Percentiles rank a stretch among this genome's conserved stretches.
These are phyloP conservation scores for Amanita exitialis DNA, from an alignment of 768 basidiomycete species.

Conservation along the genomic window DNA sequence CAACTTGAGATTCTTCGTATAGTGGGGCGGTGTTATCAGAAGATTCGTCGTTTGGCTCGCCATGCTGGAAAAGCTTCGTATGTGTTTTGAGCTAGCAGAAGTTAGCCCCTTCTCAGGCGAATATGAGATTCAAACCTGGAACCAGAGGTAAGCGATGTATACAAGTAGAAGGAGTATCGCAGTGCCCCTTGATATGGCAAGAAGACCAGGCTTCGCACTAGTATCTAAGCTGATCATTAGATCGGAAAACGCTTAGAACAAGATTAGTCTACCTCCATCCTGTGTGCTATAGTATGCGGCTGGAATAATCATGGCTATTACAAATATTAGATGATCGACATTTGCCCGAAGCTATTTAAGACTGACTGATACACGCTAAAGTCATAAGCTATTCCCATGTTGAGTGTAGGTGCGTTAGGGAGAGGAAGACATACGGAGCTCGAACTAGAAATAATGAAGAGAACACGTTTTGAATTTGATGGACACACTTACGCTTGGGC, in stretches of 20 bases:
- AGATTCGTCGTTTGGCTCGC: background rate
- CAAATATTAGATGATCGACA: background rate
- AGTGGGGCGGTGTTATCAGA: constrained; percentile 11
- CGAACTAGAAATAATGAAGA: constrained; percentile 23
- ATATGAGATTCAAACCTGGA: constrained; percentile 40
- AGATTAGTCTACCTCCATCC: constrained; percentile 4
- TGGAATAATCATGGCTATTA: constrained; percentile 71
- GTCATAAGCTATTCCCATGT: constrained; percentile 56
- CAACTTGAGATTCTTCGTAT: constrained; percentile 26
- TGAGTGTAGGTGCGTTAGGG: background rate
- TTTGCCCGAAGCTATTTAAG: background rate
- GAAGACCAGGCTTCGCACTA: constrained; percentile 35
- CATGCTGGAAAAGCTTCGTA: constrained; percentile 33
- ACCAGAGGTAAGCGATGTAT: constrained; percentile 66
- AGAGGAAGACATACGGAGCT: constrained; percentile 28
- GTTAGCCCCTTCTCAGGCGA: background rate
- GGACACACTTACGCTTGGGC: constrained; percentile 68
- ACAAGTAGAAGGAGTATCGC: constrained; percentile 64
- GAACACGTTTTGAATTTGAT: constrained; percentile 5
- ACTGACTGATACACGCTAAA: constrained; percentile 72
- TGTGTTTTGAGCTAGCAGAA: constrained; percentile 59
- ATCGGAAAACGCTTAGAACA: constrained; percentile 10
- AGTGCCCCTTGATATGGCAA: constrained; percentile 51
- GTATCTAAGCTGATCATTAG: constrained; percentile 13
- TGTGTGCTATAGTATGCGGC: constrained; percentile 64